These are phyloP conservation scores for Fusarium sp. DNA, from an alignment of 2,329 filamentous ascomycete species.

Conservation along the genomic window DNA sequence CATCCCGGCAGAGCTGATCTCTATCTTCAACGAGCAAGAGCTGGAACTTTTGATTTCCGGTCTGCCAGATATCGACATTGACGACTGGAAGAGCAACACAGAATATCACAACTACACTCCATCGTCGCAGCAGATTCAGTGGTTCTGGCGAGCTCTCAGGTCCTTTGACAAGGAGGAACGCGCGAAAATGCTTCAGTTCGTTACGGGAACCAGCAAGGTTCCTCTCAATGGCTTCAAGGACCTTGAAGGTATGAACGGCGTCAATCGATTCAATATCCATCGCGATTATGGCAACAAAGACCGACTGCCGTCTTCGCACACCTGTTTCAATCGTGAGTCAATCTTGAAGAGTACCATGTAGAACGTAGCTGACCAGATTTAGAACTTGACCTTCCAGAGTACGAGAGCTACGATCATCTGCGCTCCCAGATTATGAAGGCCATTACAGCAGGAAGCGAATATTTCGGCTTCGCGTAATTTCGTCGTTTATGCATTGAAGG, in stretches of 20 bases:
- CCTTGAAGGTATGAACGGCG: slow-evolving; percentile 98
- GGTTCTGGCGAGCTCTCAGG: slow-evolving; percentile 98
- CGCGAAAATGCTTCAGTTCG: slow-evolving; percentile 96
- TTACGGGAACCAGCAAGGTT: slow-evolving; percentile 98
- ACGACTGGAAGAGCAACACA: slow-evolving; percentile 99
- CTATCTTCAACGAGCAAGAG: slow-evolving; percentile 99
- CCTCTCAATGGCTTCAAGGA: slow-evolving; percentile 99
- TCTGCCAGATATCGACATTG: slow-evolving; percentile 95
- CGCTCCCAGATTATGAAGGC: slow-evolving; percentile 91
- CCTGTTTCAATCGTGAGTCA: slow-evolving; percentile 97
- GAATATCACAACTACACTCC: slow-evolving; percentile 98
- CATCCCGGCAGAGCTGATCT: slow-evolving; percentile 91
- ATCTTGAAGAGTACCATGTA: slow-evolving; percentile 48
- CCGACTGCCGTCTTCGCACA: slow-evolving; percentile 94
- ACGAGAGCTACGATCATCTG: slow-evolving; percentile 93
- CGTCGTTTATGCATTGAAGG: slow-evolving; percentile 37
- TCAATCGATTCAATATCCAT: slow-evolving; percentile 98
- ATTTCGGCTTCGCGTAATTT: slow-evolving; percentile 90
- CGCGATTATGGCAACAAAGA: slow-evolving; percentile 98
- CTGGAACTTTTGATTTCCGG: slow-evolving; percentile 96
- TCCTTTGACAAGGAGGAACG: slow-evolving; percentile 99
- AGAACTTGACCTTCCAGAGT: slow-evolving; percentile 99
- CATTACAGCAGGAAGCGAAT: slow-evolving; percentile 97
- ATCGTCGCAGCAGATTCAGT: slow-evolving; percentile 96
- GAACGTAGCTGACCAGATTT: slow-evolving; percentile 50